Conservation (phyloP, 1,284 basidiomycete species). For the Violaceomyces palustris region DNA sequence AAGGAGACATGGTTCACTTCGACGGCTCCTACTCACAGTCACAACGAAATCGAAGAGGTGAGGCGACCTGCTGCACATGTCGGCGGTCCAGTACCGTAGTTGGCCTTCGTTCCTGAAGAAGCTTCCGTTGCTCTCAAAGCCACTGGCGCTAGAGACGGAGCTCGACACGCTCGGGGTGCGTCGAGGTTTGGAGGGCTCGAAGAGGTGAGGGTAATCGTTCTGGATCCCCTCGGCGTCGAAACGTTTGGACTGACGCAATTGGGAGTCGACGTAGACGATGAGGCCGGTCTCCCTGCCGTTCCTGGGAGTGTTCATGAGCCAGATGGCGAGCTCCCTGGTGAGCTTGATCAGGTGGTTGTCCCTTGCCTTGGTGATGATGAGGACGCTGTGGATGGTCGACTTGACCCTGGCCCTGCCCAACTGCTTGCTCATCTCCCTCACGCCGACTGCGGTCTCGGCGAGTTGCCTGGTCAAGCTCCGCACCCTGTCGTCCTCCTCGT, state of each 20-base stretch:
- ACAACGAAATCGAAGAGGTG: conserved; percentile 97
- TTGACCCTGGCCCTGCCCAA: conserved; percentile 88
- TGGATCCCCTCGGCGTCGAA: conserved; percentile 89
- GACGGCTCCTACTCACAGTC: conserved; percentile 60
- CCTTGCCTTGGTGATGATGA: conserved; percentile 96
- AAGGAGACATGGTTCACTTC: neutral
- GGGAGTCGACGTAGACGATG: conserved; percentile 78
- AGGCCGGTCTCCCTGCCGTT: conserved; percentile 39
- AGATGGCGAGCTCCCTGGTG: conserved; percentile 77
- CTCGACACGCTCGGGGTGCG: conserved; percentile 16
- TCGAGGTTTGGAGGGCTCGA: conserved; percentile 60
- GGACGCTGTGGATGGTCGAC: conserved; percentile 82
- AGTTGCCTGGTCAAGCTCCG: conserved; percentile 73
- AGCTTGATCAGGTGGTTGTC: conserved; percentile 94
- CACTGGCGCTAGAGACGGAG: conserved; percentile 19
- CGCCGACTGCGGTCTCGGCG: conserved; percentile 92
- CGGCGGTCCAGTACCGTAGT: conserved; percentile 91
- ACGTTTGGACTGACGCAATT: conserved; percentile 82
- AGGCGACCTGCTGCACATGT: conserved; percentile 86
- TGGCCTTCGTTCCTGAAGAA: conserved; percentile 63
- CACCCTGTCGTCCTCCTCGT: conserved; percentile 65
- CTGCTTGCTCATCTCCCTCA: conserved; percentile 98
- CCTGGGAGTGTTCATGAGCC: conserved; percentile 46
- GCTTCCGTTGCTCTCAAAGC: conserved; percentile 10
- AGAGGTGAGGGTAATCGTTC: conserved; percentile 80